phyloP scores from a whole-genome alignment of 1,284 basidiomycete genomes.

The Phylloporus sp. region DNA sequence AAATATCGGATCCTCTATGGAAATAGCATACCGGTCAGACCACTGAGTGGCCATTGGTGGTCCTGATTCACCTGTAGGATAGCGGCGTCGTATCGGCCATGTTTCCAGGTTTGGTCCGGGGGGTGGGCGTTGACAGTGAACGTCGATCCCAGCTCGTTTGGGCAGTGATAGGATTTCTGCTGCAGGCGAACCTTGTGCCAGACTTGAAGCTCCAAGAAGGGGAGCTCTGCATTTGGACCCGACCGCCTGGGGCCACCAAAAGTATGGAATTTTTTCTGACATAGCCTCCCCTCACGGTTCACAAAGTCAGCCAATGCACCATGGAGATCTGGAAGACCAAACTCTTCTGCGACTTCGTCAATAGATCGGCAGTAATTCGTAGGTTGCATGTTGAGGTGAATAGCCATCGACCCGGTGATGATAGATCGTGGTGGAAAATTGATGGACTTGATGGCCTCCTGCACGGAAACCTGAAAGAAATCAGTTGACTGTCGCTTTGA shows the following conservation, averaged over 20 bases:
- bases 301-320: not conserved
- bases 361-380: not conserved
- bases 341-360: not conserved
- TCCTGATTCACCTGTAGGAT: too few relatives aligned
- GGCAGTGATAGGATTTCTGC: not conserved
- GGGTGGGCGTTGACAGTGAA: not conserved
- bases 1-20: too few relatives aligned
- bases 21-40: too few relatives aligned
- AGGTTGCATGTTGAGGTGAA: not conserved
- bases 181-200: not conserved
- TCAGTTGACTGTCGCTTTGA: not conserved
- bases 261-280: not conserved
- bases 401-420: not conserved
- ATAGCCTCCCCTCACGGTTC: not conserved
- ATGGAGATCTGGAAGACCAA: not conserved
- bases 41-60: too few relatives aligned
- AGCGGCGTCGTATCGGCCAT: too few relatives aligned
- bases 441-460: not conserved
- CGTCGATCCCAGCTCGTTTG: not conserved
- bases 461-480: not conserved
- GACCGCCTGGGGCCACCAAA: not conserved
- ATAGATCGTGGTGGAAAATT: not conserved
- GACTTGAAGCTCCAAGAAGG: not conserved
- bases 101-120: not conserved
- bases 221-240: not conserved